A percentile compares a stretch with the other conserved stretches of the same genome.
Evolutionary conservation across 208 protist genomes (phyloP).

Genomic region (Leishmania major): DNA sequence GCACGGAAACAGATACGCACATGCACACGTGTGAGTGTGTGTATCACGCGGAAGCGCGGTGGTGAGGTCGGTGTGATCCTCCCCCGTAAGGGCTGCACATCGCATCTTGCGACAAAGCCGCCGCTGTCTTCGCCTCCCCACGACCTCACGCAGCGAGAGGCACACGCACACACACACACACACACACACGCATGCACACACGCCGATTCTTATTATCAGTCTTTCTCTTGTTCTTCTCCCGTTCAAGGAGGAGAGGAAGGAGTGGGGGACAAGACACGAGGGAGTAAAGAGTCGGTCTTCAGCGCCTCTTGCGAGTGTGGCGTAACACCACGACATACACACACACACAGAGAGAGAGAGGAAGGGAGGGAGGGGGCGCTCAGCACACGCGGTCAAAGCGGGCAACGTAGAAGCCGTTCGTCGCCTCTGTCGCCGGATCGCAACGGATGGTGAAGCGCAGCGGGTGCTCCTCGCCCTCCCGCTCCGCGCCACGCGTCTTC

Average conservation of each 20-base stretch:
- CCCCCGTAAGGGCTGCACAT: not conserved
- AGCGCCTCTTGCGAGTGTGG: not conserved
- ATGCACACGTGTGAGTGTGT: too few relatives aligned
- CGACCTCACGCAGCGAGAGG: not conserved
- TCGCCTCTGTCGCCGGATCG: slow-evolving; percentile 66
- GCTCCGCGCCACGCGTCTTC: slow-evolving; percentile 53
- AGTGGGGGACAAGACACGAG: not conserved
- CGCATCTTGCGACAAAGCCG: not conserved
- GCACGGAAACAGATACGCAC: not conserved
- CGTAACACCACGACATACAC: not conserved
- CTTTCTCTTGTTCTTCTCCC: not conserved
- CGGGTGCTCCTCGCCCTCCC: slow-evolving; percentile 31
- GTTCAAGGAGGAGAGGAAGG: not conserved
- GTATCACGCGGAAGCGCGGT: too few relatives aligned
- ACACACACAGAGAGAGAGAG: not conserved
- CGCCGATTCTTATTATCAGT: not conserved
- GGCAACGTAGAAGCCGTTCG: slow-evolving; percentile 90
- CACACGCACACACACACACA: not conserved
- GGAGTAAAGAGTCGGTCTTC: not conserved
- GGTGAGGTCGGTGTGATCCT: not conserved
- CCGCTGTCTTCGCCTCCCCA: not conserved
- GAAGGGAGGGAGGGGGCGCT: not conserved
- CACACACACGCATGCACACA: not conserved
- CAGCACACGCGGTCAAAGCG: slow-evolving; percentile 69
- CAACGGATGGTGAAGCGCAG: slow-evolving; percentile 87